A percentile compares a stretch with the other conserved stretches of the same genome.
Evolutionary conservation across 345 rosid species (phyloP).

Genomic region (Leavenworthia alabamica): DNA sequence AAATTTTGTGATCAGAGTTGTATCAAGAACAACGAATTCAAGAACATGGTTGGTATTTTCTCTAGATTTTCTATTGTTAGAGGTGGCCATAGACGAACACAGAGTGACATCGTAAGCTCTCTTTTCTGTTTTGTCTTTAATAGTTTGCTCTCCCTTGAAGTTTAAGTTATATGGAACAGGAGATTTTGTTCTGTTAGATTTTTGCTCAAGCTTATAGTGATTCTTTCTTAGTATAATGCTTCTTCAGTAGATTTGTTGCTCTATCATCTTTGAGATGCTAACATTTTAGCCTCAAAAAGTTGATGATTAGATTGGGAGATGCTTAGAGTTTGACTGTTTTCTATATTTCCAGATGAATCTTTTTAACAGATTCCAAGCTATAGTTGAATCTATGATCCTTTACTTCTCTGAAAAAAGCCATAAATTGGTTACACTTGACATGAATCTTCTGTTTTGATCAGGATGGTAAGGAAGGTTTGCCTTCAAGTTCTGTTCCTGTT

Average conservation of each 20-base stretch:
- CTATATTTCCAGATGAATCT: not conserved
- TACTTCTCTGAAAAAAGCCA: not conserved
- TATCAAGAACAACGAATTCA: not conserved
- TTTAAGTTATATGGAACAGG: not conserved
- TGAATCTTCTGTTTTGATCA: conserved; percentile 25
- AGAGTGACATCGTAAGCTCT: conserved; percentile 63
- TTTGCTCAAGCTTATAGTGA: not conserved
- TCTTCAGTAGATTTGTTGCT: not conserved
- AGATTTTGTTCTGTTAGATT: not conserved
- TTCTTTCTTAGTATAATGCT: conserved; percentile 2
- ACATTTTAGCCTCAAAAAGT: not conserved
- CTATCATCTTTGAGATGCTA: not conserved
- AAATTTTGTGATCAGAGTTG: not conserved
- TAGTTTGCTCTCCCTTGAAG: too few species aligned
- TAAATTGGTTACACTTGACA: not conserved
- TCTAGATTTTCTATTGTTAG: conserved; percentile 69
- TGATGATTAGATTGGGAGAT: not conserved
- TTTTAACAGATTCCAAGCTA: not conserved
- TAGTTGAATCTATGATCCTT: not conserved
- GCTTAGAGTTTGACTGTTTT: not conserved
- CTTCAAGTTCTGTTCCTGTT: conserved; percentile 42
- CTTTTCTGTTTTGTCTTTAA: too few species aligned
- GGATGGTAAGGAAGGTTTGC: conserved; percentile 58
- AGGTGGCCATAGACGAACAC: conserved; percentile 65
- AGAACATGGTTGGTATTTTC: conserved; percentile 78